phyloP scores from a whole-genome alignment of 2,329 filamentous ascomycete genomes.

The Thielaviopsis musarum region DNA sequence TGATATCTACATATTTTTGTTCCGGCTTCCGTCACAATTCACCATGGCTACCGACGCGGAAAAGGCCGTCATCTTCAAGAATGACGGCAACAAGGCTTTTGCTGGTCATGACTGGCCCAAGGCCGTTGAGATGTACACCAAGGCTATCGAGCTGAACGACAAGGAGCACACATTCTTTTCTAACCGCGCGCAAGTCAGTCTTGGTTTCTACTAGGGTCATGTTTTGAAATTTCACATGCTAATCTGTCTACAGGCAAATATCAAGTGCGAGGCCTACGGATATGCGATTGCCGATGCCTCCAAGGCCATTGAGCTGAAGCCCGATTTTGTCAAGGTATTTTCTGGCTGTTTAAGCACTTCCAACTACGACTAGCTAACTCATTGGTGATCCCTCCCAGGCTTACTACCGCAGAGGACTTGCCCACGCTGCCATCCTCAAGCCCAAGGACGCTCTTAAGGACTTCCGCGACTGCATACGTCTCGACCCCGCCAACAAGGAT shows the following conservation, averaged over 20 bases:
- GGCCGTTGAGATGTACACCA: slow-evolving; percentile 68
- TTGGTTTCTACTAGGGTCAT: background rate
- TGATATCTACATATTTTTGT: background rate
- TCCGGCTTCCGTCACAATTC: background rate
- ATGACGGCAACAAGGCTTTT: slow-evolving; percentile 90
- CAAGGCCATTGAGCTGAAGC: slow-evolving; percentile 79
- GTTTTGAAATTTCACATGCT: background rate
- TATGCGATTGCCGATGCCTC: slow-evolving; percentile 83
- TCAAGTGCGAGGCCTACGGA: slow-evolving; percentile 90
- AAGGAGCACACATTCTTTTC: slow-evolving; percentile 81
- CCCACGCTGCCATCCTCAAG: slow-evolving; percentile 77
- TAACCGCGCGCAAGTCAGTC: slow-evolving; percentile 77
- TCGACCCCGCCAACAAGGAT: slow-evolving; percentile 77
- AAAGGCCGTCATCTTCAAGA: slow-evolving; percentile 71
- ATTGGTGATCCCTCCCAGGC: slow-evolving; percentile 36
- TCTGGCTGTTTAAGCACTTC: background rate
- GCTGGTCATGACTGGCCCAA: slow-evolving; percentile 68
- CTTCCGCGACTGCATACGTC: slow-evolving; percentile 78
- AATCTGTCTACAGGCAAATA: slow-evolving; percentile 49
- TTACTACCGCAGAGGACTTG: slow-evolving; percentile 84
- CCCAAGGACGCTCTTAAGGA: slow-evolving; percentile 80
- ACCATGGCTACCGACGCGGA: slow-evolving; percentile 32
- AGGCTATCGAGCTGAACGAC: slow-evolving; percentile 73
- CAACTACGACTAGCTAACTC: background rate
- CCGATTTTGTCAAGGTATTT: slow-evolving; percentile 70